phyloP scores from a whole-genome alignment of 371 early-diverging fungal species.

The Mucor plumbeus region DNA sequence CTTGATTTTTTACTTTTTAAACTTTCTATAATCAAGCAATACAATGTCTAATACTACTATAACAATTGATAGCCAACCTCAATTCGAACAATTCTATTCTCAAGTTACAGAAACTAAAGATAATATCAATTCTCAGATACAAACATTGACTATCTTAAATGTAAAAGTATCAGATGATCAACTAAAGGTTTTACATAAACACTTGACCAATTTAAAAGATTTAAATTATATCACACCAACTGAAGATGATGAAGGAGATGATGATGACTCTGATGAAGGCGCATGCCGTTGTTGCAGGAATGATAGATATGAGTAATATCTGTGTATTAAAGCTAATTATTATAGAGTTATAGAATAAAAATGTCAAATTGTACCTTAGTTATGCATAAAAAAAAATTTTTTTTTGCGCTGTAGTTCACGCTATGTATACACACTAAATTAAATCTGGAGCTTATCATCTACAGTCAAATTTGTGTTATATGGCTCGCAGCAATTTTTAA shows the following conservation, averaged over 20 bases:
- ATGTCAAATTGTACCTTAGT: too few relatives aligned
- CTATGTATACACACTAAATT: too few relatives aligned
- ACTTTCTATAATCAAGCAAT: not conserved
- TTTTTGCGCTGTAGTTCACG: too few relatives aligned
- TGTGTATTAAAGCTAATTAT: too few relatives aligned
- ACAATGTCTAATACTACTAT: not conserved
- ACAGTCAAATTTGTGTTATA: too few relatives aligned
- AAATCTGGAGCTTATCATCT: too few relatives aligned
- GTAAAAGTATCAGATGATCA: not conserved
- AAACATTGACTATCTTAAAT: not conserved
- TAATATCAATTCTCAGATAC: not conserved
- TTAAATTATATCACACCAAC: conserved; percentile 8
- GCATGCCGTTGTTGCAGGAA: conserved; percentile 10
- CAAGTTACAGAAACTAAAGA: not conserved
- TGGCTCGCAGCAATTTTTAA: too few relatives aligned
- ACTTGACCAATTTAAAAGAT: conserved; percentile 5
- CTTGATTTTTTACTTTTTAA: conserved; percentile 2
- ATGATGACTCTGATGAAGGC: conserved; percentile 7
- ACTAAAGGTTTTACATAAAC: not conserved
- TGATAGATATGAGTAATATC: conserved; percentile 15
- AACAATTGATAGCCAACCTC: not conserved
- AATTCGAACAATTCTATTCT: conserved; percentile 9
- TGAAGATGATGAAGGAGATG: not conserved
- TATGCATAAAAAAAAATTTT: too few relatives aligned
- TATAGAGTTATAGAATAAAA: too few relatives aligned